Percentiles rank a stretch among this genome's conserved stretches.
Conservation (phyloP, 192 early-diverging fungal species). For the Gorgonomyces haynaldii region DNA sequence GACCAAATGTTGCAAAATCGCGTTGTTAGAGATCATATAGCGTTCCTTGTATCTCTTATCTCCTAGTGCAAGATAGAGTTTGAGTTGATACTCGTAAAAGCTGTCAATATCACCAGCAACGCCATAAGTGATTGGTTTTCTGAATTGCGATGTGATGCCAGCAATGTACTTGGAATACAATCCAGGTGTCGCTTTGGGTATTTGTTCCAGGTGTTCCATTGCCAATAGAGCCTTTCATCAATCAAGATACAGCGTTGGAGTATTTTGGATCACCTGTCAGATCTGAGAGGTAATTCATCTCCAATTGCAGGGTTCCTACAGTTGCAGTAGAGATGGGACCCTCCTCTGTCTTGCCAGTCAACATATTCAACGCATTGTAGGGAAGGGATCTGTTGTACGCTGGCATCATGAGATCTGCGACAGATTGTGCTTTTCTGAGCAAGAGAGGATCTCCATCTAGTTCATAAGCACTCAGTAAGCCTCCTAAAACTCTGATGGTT, state of each 20-base stretch:
- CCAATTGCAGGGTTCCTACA: slow-evolving; percentile 64
- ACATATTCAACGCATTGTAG: slow-evolving; percentile 8
- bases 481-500: slow-evolving; percentile 7
- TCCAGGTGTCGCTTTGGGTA: background rate
- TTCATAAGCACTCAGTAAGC: slow-evolving; percentile 5
- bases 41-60: slow-evolving; percentile 15
- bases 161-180: background rate
- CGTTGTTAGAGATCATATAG: slow-evolving; percentile 12
- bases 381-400: slow-evolving; percentile 24
- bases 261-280: slow-evolving; percentile 64
- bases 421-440: slow-evolving; percentile 55
- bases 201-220: background rate
- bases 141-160: background rate
- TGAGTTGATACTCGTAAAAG: slow-evolving; percentile 10
- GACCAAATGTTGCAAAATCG: background rate
- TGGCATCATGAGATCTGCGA: slow-evolving; percentile 54
- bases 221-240: background rate
- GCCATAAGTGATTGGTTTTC: background rate
- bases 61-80: slow-evolving; percentile 27
- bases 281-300: slow-evolving; percentile 67
- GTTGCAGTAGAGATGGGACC: slow-evolving; percentile 8
- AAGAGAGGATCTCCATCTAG: slow-evolving; percentile 36
- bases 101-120: slow-evolving; percentile 3
- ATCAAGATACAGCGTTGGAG: slow-evolving; percentile 8
- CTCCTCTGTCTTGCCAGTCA: background rate